Conservation (phyloP, 164 flowering plant species). For the Houttuynia cordata region DNA sequence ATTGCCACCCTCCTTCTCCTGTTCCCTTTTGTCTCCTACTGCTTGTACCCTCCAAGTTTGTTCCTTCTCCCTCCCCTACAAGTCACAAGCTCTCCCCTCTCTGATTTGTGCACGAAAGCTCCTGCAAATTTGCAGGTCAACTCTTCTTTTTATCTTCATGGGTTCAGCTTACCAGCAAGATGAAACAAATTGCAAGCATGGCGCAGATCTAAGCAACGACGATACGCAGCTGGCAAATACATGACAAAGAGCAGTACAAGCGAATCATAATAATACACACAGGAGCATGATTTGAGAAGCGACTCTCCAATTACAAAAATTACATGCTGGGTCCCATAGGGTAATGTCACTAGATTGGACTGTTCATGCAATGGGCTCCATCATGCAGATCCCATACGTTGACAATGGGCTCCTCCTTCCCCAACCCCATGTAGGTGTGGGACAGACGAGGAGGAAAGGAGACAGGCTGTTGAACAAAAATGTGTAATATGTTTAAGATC, state of each 20-base stretch:
- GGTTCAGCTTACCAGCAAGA: too few relatives aligned
- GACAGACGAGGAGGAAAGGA: not conserved
- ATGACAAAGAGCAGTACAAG: not conserved
- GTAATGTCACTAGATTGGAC: not conserved
- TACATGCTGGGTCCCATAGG: not conserved
- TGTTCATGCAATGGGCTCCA: not conserved
- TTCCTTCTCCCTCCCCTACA: too few relatives aligned
- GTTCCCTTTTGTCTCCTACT: conserved; percentile 5
- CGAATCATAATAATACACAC: not conserved
- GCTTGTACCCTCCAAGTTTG: not conserved
- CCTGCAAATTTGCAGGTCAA: not conserved
- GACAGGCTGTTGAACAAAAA: not conserved
- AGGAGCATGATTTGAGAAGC: not conserved
- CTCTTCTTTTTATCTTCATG: not conserved
- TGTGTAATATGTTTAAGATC: not conserved
- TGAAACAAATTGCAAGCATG: not conserved
- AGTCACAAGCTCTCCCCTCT: not conserved
- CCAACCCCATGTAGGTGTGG: not conserved
- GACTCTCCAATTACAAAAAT: too few relatives aligned
- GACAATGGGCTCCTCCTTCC: not conserved
- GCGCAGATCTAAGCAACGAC: not conserved
- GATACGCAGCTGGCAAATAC: not conserved
- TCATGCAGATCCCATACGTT: not conserved
- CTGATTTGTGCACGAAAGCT: too few relatives aligned
- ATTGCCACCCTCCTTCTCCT: not conserved